Percentiles rank a stretch among this genome's conserved stretches.
Evolutionary conservation across 805 yeast species (phyloP).

Genomic region (Nakazawaea molendinolei): DNA sequence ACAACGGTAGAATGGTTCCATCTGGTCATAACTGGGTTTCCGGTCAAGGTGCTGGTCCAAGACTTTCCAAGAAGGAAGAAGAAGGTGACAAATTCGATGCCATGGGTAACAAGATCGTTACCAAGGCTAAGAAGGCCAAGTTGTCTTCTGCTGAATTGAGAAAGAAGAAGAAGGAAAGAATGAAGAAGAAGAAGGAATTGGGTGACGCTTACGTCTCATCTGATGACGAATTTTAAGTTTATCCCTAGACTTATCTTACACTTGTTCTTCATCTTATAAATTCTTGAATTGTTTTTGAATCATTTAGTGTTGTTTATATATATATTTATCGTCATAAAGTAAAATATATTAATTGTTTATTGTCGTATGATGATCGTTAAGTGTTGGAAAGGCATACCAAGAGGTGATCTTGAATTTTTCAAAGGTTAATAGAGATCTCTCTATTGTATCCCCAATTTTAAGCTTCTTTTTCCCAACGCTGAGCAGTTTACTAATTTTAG

Average conservation of each 20-base stretch:
- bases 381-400: no score
- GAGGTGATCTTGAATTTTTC: no score
- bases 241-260: no score
- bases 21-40: slow-evolving; percentile 99
- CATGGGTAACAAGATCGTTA: slow-evolving; percentile 99
- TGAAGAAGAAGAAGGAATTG: slow-evolving; percentile 99
- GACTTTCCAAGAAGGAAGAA: slow-evolving; percentile 94
- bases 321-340: slow-evolving; percentile 7
- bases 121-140: slow-evolving; percentile 95
- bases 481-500: no score
- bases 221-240: slow-evolving; percentile 78
- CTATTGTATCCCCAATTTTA: neutral
- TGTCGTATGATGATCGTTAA: no score
- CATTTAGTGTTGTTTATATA: slow-evolving; percentile 9
- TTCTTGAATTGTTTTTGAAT: slow-evolving; percentile 5
- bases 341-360: slow-evolving; percentile 8
- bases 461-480: neutral
- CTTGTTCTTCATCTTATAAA: neutral
- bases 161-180: slow-evolving; percentile 99
- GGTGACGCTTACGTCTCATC: slow-evolving; percentile 99
- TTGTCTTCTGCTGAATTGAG: slow-evolving; percentile 98
- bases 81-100: slow-evolving; percentile 99
- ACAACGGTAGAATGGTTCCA: slow-evolving; percentile 98
- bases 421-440: no score
- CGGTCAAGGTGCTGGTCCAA: slow-evolving; percentile 99